Conservation (phyloP, 2,329 filamentous ascomycete genomes). For the Plenodomus biglobosus region DNA sequence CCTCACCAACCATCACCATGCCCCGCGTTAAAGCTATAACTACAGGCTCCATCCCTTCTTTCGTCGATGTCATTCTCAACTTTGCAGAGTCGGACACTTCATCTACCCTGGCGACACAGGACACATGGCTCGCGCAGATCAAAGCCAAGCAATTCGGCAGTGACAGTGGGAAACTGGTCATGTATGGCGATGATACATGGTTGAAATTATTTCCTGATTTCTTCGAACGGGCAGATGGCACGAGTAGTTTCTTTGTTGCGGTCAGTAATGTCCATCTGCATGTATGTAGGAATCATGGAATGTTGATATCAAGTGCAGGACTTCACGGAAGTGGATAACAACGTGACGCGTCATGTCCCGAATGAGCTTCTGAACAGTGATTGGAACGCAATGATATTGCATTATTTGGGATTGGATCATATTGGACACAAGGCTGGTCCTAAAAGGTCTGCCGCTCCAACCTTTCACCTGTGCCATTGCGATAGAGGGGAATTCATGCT, state of each 20-base stretch:
- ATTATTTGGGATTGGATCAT: constrained; percentile 94
- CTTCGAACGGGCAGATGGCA: constrained; percentile 86
- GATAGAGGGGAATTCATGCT: too few species aligned
- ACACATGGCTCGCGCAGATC: constrained; percentile 95
- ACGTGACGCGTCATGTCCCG: constrained; percentile 88
- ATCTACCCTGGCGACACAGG: constrained; percentile 82
- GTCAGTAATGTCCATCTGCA: constrained; percentile 56
- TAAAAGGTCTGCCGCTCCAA: constrained; percentile 57
- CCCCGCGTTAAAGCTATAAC: constrained; percentile 96
- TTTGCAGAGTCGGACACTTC: constrained; percentile 92
- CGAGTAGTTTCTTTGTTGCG: constrained; percentile 96
- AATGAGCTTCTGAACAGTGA: constrained; percentile 74
- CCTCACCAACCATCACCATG: constrained; percentile 98
- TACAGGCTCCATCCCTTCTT: constrained; percentile 96
- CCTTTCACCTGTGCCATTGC: too few species aligned
- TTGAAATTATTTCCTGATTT: constrained; percentile 90
- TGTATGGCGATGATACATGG: constrained; percentile 99
- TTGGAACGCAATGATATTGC: constrained; percentile 91
- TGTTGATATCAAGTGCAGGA: constrained; percentile 61
- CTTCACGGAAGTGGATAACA: constrained; percentile 96
- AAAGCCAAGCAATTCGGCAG: constrained; percentile 58
- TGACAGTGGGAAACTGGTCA: constrained; percentile 67
- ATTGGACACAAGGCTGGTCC: constrained; percentile 97
- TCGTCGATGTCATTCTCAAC: constrained; percentile 94
- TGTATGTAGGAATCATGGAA: constrained; percentile 39